Evolutionary conservation across 768 basidiomycete species (phyloP), one percentile per base, ranked within the genome.

Genomic region (Amanita inopinata): DNA sequence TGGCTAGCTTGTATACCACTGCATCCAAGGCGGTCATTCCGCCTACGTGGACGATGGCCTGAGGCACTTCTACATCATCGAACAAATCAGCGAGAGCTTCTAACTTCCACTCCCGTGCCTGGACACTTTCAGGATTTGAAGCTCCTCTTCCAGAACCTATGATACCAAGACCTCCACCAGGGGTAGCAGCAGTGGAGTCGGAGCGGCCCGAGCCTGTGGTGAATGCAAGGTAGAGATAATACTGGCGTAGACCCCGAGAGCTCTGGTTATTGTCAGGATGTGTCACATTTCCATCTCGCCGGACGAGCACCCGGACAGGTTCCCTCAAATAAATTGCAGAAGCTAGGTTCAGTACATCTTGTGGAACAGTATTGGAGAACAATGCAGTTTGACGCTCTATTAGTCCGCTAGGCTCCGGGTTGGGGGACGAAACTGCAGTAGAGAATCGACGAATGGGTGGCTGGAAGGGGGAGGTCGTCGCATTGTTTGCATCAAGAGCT

Each of bases 301-400:
- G 78, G 17, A 99, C 96, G 14, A 99, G 78, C n/a, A 99, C 96
- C 18, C 96, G 79, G 31, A 99, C 92, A 15, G 96, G 94, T 59
- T 99, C 96, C 40, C 86, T 80, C 8, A 99, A 76, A 55, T 96
- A 87, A 45, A 99, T 91, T 3, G 85, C 80, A 41, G 88, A 80
- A 1, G 92, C 92, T 31, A 99, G 80, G 59, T 93, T 97, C 49
- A 99, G 76, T 8, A 99, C 96, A 56, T 99, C 96, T 58, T 94
- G 91, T 11, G 91, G 94, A 12, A 96, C 93, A 2, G 96, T 99
- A 59, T 98, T 98, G 27, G 91, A 94, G 63, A 97, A 97, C n/a
- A 90, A 69, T 5, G 87, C 89, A 3, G 89, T 90, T 61, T 93
- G 91, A 18, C 92, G 80, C 51, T 93, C 90, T 30, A 44, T 31